Evolutionary conservation across 148 eudicot species (phyloP).

Genomic region (Camellia granthamiana): DNA sequence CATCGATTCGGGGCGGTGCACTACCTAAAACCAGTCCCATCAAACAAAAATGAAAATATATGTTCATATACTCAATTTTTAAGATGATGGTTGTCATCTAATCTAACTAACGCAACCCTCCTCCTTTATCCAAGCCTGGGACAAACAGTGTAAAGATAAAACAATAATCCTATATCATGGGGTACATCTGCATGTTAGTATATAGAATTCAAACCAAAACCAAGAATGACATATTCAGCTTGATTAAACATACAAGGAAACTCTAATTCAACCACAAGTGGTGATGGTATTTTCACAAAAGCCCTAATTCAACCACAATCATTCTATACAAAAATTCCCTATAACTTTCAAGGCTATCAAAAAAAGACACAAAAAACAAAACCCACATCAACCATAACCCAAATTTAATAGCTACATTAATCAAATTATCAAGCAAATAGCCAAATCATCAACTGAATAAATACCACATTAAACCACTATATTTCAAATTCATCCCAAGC

Average conservation of each 20-base stretch:
- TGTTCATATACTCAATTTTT: no score
- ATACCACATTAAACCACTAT: conserved; percentile 1
- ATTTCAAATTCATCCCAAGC: background rate
- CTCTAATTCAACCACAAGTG: no score
- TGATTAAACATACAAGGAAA: background rate
- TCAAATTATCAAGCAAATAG: background rate
- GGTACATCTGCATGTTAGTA: background rate
- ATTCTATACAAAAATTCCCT: no score
- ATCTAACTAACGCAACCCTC: background rate
- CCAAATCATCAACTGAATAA: background rate
- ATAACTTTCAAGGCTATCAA: no score
- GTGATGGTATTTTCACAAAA: no score
- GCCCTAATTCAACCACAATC: no score
- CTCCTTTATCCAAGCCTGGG: background rate
- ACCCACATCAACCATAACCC: no score
- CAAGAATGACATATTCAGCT: background rate
- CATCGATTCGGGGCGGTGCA: no score
- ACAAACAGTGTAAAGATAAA: background rate
- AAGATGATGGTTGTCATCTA: background rate
- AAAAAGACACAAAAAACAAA: no score
- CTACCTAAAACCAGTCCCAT: background rate
- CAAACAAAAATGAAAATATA: background rate
- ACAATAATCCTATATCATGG: background rate
- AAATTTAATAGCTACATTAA: background rate
- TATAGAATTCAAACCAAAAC: background rate